Conservation (phyloP, 2,329 filamentous ascomycete genomes). For the Claviceps spartinae region DNA sequence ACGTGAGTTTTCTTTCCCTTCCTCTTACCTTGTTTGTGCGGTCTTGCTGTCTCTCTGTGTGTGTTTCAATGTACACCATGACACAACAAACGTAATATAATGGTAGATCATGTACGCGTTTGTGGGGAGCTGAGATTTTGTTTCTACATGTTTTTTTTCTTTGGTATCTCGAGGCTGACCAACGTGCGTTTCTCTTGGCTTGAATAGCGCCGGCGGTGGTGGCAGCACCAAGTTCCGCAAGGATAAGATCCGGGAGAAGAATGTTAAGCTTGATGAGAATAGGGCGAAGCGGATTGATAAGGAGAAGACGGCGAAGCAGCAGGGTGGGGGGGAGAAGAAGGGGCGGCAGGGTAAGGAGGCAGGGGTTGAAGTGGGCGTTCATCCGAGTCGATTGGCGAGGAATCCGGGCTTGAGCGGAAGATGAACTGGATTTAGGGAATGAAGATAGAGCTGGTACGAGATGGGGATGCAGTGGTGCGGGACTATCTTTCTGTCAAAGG, state of each 20-base stretch:
- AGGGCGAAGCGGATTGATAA: constrained; percentile 34
- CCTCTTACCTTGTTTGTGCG: constrained; percentile 11
- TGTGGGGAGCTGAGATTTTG: no score
- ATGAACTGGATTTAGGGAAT: not conserved
- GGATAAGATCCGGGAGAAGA: constrained; percentile 73
- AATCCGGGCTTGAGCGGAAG: constrained; percentile 6
- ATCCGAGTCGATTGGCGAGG: constrained; percentile 35
- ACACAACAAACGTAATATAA: no score
- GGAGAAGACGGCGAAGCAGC: constrained; percentile 25
- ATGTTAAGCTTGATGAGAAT: constrained; percentile 66
- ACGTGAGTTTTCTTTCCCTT: constrained; percentile 43
- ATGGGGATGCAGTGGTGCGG: no score
- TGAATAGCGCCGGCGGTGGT: constrained; percentile 59
- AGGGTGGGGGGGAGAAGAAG: constrained; percentile 12
- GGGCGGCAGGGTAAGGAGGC: constrained; percentile 14
- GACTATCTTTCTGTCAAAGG: no score
- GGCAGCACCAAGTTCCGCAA: constrained; percentile 59
- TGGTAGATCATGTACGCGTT: no score
- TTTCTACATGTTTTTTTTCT: not conserved
- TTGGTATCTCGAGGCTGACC: not conserved
- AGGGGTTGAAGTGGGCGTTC: constrained; percentile 25
- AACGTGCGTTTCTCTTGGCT: not conserved
- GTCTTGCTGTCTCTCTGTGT: not conserved
- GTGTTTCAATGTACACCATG: not conserved
- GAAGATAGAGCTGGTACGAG: no score